Percentiles rank a stretch among this genome's conserved stretches.
These are phyloP conservation scores for Plenodomus biglobosus DNA, from an alignment of 2,329 filamentous ascomycete species.

Conservation along the genomic window DNA sequence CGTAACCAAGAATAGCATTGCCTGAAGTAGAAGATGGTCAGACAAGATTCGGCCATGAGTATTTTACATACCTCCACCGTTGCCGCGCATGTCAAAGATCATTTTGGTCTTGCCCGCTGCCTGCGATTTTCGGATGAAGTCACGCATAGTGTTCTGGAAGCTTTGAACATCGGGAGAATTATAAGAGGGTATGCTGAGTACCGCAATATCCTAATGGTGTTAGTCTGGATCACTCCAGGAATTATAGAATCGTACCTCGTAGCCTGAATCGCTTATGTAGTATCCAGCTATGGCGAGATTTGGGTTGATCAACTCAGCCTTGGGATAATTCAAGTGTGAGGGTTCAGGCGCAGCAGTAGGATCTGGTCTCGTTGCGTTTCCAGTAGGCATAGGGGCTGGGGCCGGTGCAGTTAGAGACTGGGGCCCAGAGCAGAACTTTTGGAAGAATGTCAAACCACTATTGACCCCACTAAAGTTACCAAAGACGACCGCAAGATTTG, in stretches of 20 bases:
- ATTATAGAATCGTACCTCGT: conserved; percentile 37
- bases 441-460: conserved; percentile 46
- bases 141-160: conserved; percentile 45
- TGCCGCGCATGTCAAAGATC: conserved; percentile 64
- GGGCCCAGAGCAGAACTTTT: conserved; percentile 42
- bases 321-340: conserved; percentile 43
- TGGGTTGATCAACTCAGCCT: conserved; percentile 40
- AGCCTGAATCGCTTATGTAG: conserved; percentile 45
- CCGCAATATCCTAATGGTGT: conserved; percentile 48
- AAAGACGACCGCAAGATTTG: conserved; percentile 37
- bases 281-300: conserved; percentile 49
- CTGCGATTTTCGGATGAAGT: conserved; percentile 53
- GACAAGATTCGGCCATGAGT: background rate
- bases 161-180: conserved; percentile 30
- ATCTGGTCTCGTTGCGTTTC: conserved; percentile 16
- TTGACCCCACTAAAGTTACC: conserved; percentile 41
- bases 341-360: conserved; percentile 24
- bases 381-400: conserved; percentile 12
- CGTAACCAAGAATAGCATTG: conserved; percentile 44
- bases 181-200: conserved; percentile 51
- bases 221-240: conserved; percentile 33
- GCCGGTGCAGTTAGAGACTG: conserved; percentile 14
- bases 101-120: conserved; percentile 59
- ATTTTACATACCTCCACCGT: conserved; percentile 52
- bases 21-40: conserved; percentile 27